Percentiles rank a stretch among this genome's conserved stretches.
Conservation (phyloP, 1,284 basidiomycete species). For the Chalciporus sp. region DNA sequence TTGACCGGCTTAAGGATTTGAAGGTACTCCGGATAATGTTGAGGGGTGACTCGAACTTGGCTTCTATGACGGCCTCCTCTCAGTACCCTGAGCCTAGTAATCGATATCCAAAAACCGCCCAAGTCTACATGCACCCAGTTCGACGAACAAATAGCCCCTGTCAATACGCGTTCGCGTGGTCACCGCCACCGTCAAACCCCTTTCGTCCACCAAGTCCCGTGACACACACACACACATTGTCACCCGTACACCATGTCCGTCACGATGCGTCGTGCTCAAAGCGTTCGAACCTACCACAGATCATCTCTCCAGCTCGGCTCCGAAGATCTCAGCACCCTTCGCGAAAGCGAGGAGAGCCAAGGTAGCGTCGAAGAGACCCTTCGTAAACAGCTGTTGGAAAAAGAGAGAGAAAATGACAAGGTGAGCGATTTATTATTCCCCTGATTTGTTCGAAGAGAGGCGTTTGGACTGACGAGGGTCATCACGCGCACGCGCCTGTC, state of each 20-base stretch:
- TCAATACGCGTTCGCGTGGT: too few species aligned
- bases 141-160: too few species aligned
- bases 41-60: too few species aligned
- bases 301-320: constrained; percentile 48
- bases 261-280: constrained; percentile 57
- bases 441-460: background rate
- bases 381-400: constrained; percentile 65
- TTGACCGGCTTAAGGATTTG: too few species aligned
- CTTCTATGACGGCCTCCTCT: too few species aligned
- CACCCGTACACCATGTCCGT: background rate
- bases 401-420: constrained; percentile 71
- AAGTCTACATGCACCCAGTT: too few species aligned
- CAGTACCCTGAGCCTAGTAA: too few species aligned
- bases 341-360: constrained; percentile 57
- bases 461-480: background rate
- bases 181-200: too few species aligned
- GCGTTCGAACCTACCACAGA: constrained; percentile 51
- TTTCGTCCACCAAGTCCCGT: too few species aligned
- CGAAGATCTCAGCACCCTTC: constrained; percentile 62
- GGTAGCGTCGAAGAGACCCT: constrained; percentile 53
- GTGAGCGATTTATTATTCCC: constrained; percentile 43
- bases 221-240: too few species aligned
- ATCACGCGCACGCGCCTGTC: background rate
- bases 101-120: too few species aligned
- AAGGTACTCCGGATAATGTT: too few species aligned